phyloP scores from a whole-genome alignment of 2,329 filamentous ascomycete species.

The Xylogone sp. region DNA sequence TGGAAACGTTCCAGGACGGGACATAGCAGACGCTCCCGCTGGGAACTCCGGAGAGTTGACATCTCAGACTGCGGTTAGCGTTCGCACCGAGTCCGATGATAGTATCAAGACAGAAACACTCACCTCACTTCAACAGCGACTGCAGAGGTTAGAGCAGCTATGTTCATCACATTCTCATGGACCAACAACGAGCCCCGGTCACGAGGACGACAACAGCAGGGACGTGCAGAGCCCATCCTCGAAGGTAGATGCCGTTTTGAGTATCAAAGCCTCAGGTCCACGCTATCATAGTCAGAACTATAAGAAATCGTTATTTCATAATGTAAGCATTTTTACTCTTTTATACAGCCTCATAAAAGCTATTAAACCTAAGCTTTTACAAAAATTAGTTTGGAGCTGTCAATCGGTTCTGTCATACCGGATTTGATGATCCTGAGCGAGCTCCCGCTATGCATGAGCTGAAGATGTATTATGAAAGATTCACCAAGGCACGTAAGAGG shows the following conservation, averaged over 20 bases:
- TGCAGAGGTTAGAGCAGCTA: conserved; percentile 6
- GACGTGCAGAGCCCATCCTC: neutral
- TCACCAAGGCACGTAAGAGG: conserved; percentile 5
- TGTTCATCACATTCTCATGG: neutral
- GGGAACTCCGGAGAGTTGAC: neutral
- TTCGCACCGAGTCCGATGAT: neutral
- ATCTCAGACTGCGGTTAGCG: neutral
- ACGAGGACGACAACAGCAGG: neutral
- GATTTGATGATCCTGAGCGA: conserved; percentile 6
- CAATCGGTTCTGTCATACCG: conserved; percentile 2
- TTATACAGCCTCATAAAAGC: too few species aligned
- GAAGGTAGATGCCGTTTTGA: conserved; percentile 5
- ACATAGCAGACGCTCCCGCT: neutral
- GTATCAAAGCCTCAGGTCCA: conserved; percentile 6
- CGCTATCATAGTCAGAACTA: conserved; percentile 10
- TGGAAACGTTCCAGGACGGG: neutral
- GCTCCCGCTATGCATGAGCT: conserved; percentile 9
- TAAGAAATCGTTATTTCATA: conserved; percentile 7
- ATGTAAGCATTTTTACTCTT: conserved; percentile 6
- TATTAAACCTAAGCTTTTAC: too few species aligned
- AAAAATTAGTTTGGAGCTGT: conserved; percentile 3
- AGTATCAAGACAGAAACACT: conserved; percentile 4
- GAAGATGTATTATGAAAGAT: conserved; percentile 2
- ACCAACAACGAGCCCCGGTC: neutral
- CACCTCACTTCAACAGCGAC: conserved; percentile 5